Evolutionary conservation across 768 basidiomycete species (phyloP), one percentile per base, ranked within the genome.

Genomic region (Podaxis sp.): DNA sequence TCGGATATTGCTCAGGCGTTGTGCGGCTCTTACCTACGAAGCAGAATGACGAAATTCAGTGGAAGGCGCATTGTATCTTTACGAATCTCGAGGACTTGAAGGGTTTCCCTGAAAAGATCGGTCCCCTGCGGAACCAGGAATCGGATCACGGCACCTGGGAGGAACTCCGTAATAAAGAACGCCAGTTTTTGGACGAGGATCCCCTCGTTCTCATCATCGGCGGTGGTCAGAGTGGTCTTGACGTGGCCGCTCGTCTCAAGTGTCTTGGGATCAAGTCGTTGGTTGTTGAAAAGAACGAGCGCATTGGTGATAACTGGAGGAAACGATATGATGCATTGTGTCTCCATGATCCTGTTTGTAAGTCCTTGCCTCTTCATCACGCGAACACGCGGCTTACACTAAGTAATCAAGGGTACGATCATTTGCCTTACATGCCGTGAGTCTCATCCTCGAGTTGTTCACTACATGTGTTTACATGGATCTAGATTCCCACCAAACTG

Each of bases 261-360:
- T 76, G 75, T 44, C 72, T 90, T 25, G 84, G 80, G 18, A 71
- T 91, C 11, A 65, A 74, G 1, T 73, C 79, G 0, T 72, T 93
- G 9, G 86, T 91, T 13, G 74, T 92, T 50, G 91, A 93, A 68
- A 84, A 79, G 70, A 80, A 85, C 54, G 61, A 68, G 10, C 72
- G 81, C 18, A 78, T 89, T 25, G 88, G 89, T 0, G 81, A 89
- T 66, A 82, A 81, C 53, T 89, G 87, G 88, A 74, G 87, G 60
- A 74, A 79, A 38, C 76, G 90, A 38, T 90, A 91, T 68, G 81
- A 87, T 57, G 80, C 85, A 9, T 71, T 89, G 40, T 87, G 84
- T 52, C 71, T 89, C 28, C 88, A 90, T 66, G 84, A 87, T 68
- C 80, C 84, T 23, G 83, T 87, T 61, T 88, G 86, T 86, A 66